Evolutionary conservation across 2,329 filamentous ascomycete genomes (phyloP).

Genomic region (Xylariaceae sp.): DNA sequence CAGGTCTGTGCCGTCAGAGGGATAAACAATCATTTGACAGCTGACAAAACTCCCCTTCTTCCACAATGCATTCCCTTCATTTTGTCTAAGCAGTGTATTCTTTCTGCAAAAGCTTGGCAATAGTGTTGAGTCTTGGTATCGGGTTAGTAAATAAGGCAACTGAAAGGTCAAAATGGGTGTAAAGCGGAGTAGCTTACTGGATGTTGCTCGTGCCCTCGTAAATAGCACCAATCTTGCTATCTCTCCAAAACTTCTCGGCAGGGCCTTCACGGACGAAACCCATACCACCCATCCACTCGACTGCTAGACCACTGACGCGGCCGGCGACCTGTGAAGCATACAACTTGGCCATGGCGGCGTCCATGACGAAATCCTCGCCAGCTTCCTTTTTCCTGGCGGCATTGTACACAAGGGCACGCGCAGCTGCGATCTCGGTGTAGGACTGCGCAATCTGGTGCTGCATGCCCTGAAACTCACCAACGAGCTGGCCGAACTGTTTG

Average conservation of each 20-base stretch:
- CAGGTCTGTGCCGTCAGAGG: no score
- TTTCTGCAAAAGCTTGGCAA: constrained; percentile 62
- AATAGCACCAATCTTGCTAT: constrained; percentile 98
- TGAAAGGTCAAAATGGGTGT: neutral
- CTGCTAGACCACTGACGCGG: constrained; percentile 76
- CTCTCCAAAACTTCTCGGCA: constrained; percentile 96
- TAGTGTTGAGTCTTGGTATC: constrained; percentile 54
- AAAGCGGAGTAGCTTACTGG: constrained; percentile 46
- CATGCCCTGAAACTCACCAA: constrained; percentile 99
- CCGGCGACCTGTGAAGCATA: constrained; percentile 91
- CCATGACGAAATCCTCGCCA: constrained; percentile 88
- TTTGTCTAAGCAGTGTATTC: constrained; percentile 48
- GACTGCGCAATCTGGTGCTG: constrained; percentile 97
- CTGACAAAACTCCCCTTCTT: no score
- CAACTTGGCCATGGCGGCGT: constrained; percentile 98
- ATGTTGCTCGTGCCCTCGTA: constrained; percentile 89
- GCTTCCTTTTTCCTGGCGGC: constrained; percentile 97
- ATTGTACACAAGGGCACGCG: constrained; percentile 90
- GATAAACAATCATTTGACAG: no score
- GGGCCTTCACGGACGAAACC: constrained; percentile 95
- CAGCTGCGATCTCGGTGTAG: constrained; percentile 89
- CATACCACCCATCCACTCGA: constrained; percentile 99
- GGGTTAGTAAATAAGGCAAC: constrained; percentile 24
- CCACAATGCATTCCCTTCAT: no score
- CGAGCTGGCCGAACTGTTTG: constrained; percentile 89